Percentiles rank a stretch among this genome's conserved stretches.
These are phyloP conservation scores for Lasiodiplodia citricola DNA, from an alignment of 2,329 filamentous ascomycete species.

Conservation along the genomic window DNA sequence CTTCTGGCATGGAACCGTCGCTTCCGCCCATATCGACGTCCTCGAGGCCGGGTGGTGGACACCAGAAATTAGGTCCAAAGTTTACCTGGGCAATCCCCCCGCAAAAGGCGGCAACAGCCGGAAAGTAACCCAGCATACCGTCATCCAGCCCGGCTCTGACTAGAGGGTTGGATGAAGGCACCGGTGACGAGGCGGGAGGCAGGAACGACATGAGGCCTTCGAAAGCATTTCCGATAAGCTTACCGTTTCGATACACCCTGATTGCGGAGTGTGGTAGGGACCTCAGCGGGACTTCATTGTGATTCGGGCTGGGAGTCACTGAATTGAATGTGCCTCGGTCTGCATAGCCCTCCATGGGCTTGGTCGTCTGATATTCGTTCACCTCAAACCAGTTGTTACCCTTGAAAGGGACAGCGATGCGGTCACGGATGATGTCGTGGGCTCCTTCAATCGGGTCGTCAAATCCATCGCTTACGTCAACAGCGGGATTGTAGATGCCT, in stretches of 20 bases:
- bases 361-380: slow-evolving; percentile 84
- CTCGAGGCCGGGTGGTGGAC: slow-evolving; percentile 69
- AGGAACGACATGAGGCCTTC: slow-evolving; percentile 88
- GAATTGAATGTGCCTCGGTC: slow-evolving; percentile 61
- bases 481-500: slow-evolving; percentile 84
- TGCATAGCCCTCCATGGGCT: slow-evolving; percentile 76
- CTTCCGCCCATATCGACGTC: slow-evolving; percentile 39
- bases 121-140: slow-evolving; percentile 94
- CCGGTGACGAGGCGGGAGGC: slow-evolving; percentile 81
- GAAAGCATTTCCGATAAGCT: slow-evolving; percentile 84
- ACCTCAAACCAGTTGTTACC: slow-evolving; percentile 93
- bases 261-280: slow-evolving; percentile 87
- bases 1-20: slow-evolving; percentile 31
- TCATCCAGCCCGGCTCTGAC: slow-evolving; percentile 84
- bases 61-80: slow-evolving; percentile 94
- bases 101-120: slow-evolving; percentile 88
- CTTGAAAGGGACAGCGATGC: slow-evolving; percentile 93
- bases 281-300: slow-evolving; percentile 74
- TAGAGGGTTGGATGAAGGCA: slow-evolving; percentile 53
- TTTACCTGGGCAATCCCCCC: slow-evolving; percentile 92
- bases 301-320: slow-evolving; percentile 76
- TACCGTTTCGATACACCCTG: slow-evolving; percentile 91
- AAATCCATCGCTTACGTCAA: slow-evolving; percentile 68
- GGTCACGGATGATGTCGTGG: slow-evolving; percentile 88
- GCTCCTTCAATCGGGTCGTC: slow-evolving; percentile 63